Evolutionary conservation across 2,329 filamentous ascomycete genomes (phyloP), one percentile per base, ranked within the genome.

Genomic region (Fusarium mangiferae): DNA sequence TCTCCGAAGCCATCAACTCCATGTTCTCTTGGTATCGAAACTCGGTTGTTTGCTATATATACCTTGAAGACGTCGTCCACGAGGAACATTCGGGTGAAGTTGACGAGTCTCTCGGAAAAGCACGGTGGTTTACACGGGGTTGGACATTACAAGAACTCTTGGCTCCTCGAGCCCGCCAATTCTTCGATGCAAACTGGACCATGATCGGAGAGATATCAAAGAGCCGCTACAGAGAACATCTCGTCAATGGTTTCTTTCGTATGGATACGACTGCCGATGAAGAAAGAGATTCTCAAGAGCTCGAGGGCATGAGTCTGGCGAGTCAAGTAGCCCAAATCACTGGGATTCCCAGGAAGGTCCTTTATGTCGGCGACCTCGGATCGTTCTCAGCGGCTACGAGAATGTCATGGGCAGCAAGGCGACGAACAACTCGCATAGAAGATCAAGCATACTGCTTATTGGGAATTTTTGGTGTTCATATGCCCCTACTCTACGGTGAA

Each of bases 141-240:
- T 78, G 76, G 76, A 78, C 76, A 6, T 57, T 81, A 1, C 78
- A 80, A 35, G 80, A 81, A 24, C 75, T 81, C 26, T 65, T 81
- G 18, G 80, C 80, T 15, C 79, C 80, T 0, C 49, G 51, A 13
- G 42, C 54, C 8, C 69, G 80, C 10, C 68, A 74, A 9, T 81
- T 81, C 57, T 81, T 75, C n/a, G 73, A 78, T 35, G 41, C 44
- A 1, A 58, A 72, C 26, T 80, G 79, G 79, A 62, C 58, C 3
- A 68, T 73, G 26, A 60, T 80, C n/a, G 78, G 79, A 8, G 78
- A 77, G 39, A 77, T 74, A 28, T 58, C 68, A 0, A 73, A 66
- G 22, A 70, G 75, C 10, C 26, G 49, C 2, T 41, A 66, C 10
- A 67, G 28, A n/a, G 44, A 66, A n/a, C 51, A 49, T 2, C 33